Conservation (phyloP, 768 basidiomycete species). For the Kwoniella botswanensis region DNA sequence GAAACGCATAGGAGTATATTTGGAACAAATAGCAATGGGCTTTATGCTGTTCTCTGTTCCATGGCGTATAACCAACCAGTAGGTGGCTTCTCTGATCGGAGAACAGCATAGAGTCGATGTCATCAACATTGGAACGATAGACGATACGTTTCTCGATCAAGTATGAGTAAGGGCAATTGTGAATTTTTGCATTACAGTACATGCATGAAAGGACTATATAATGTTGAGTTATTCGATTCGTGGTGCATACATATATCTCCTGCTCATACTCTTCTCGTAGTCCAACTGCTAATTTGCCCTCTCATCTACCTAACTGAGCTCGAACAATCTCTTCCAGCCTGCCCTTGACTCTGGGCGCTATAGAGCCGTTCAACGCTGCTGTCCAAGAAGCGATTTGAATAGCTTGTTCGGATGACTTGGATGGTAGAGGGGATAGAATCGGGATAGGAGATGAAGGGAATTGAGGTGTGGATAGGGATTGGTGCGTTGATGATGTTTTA, state of each 20-base stretch:
- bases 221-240: neutral
- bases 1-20: too few relatives aligned
- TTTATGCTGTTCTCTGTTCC: too few relatives aligned
- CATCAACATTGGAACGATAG: too few relatives aligned
- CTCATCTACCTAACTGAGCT: conserved; percentile 17
- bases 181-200: too few relatives aligned
- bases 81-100: too few relatives aligned
- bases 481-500: conserved; percentile 8
- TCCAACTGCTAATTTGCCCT: too few relatives aligned
- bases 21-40: too few relatives aligned
- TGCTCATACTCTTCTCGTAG: neutral
- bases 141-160: too few relatives aligned
- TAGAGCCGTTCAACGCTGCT: conserved; percentile 20
- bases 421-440: conserved; percentile 13
- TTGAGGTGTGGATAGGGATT: neutral
- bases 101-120: too few relatives aligned
- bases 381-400: conserved; percentile 19
- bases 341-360: conserved; percentile 3
- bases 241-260: neutral
- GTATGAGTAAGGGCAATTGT: too few relatives aligned
- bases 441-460: conserved; percentile 20
- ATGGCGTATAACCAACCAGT: too few relatives aligned
- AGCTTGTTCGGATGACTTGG: conserved; percentile 23
- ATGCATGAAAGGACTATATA: too few relatives aligned
- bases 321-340: conserved; percentile 8